Conservation (phyloP, 306 rosid species). For the Benincasa hispida region DNA sequence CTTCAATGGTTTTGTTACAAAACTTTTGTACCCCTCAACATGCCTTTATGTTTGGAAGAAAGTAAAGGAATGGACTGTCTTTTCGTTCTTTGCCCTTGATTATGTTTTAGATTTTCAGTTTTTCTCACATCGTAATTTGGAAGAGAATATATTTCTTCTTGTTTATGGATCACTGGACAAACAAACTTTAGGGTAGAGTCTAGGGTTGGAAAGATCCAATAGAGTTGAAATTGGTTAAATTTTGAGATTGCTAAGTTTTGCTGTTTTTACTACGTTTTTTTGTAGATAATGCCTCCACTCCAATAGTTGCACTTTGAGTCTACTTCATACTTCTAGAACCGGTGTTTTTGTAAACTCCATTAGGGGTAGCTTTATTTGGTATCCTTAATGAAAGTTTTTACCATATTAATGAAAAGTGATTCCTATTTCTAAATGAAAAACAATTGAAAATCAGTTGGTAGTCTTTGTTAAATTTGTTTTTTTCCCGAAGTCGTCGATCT, state of each 20-base stretch:
- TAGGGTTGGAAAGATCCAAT: neutral
- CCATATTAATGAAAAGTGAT: neutral
- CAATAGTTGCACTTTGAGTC: neutral
- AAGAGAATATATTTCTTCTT: neutral
- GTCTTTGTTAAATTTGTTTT: neutral
- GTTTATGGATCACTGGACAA: neutral
- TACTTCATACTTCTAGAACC: neutral
- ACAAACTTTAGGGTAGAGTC: neutral
- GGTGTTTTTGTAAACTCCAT: neutral
- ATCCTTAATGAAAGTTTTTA: neutral
- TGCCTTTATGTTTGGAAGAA: neutral
- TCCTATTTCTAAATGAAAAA: neutral
- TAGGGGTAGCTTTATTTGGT: neutral
- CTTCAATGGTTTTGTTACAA: neutral
- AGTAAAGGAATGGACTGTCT: neutral
- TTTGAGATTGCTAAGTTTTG: neutral
- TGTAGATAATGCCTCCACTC: neutral
- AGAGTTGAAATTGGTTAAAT: neutral
- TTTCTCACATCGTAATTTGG: neutral
- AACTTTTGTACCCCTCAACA: neutral
- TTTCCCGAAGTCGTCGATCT: neutral
- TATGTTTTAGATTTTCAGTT: neutral
- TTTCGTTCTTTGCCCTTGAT: neutral
- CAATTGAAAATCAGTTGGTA: neutral
- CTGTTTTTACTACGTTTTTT: neutral